These are phyloP conservation scores for Porogramme epimiltina DNA, from an alignment of 1,284 basidiomycete species.

Conservation along the genomic window DNA sequence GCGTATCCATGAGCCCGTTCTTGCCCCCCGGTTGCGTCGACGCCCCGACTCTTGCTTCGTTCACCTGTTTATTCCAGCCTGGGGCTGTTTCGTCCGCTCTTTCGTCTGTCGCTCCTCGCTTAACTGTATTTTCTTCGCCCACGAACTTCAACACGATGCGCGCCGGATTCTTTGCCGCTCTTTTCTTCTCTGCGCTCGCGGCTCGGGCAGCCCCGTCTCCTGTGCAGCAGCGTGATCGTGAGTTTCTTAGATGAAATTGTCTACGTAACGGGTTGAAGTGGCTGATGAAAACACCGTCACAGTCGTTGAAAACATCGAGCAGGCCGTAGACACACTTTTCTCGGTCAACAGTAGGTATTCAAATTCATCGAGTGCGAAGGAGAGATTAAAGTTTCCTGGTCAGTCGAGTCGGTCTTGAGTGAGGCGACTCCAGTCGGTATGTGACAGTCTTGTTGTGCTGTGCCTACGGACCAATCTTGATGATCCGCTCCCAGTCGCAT, in stretches of 20 bases:
- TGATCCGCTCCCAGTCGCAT: neutral
- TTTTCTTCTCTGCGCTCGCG: neutral
- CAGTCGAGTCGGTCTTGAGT: conserved; percentile 1
- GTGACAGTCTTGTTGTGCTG: neutral
- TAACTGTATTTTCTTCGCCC: neutral
- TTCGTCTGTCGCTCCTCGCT: neutral
- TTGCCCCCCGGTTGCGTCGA: too few species aligned
- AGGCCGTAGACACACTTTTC: neutral
- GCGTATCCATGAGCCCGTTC: too few species aligned
- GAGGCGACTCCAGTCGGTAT: conserved; percentile 1
- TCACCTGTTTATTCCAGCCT: neutral
- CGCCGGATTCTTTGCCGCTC: neutral
- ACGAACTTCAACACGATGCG: too few species aligned
- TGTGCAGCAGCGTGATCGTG: conserved; percentile 1
- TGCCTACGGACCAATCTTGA: neutral
- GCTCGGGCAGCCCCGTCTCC: neutral
- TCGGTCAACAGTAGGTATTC: neutral
- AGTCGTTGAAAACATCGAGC: neutral
- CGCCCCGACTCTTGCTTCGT: neutral
- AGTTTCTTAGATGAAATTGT: neutral
- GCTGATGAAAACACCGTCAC: neutral
- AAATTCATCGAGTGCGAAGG: neutral
- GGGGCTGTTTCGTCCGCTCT: neutral
- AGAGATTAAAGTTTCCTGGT: neutral
- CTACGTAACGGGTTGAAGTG: too few species aligned